Evolutionary conservation across 192 early-diverging fungal species (phyloP).

Genomic region (Podila epicladia): DNA sequence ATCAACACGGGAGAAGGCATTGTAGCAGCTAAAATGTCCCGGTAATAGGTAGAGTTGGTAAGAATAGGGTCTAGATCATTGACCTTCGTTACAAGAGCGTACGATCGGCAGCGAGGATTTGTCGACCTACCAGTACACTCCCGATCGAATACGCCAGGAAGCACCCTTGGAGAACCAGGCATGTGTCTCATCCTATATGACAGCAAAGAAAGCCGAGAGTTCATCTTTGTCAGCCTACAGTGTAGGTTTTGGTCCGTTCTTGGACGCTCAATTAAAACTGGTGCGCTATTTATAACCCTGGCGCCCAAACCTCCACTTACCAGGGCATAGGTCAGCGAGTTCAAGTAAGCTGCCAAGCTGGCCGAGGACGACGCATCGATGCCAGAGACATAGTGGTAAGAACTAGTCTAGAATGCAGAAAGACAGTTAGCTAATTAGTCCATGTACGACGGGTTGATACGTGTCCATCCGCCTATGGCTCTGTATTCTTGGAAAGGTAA

Average conservation of each 20-base stretch:
- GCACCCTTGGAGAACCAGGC: slow-evolving; percentile 72
- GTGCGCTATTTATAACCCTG: slow-evolving; percentile 1
- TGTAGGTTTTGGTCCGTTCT: background rate
- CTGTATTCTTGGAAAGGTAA: background rate
- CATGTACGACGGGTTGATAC: background rate
- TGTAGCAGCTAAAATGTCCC: slow-evolving; percentile 81
- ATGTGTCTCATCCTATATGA: slow-evolving; percentile 65
- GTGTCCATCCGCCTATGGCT: background rate
- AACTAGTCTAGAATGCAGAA: slow-evolving; percentile 73
- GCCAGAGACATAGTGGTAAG: slow-evolving; percentile 82
- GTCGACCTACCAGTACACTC: slow-evolving; percentile 65
- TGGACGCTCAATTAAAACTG: background rate
- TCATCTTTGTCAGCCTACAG: background rate
- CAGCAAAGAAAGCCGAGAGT: background rate
- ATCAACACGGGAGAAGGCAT: slow-evolving; percentile 97
- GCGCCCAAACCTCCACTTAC: slow-evolving; percentile 52
- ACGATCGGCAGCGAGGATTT: too few relatives aligned
- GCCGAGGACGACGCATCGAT: slow-evolving; percentile 94
- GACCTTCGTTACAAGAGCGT: too few relatives aligned
- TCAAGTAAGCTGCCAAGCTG: slow-evolving; percentile 96
- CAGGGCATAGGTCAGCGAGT: slow-evolving; percentile 92
- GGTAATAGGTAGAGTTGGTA: background rate
- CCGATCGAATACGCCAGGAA: slow-evolving; percentile 70
- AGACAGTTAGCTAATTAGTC: background rate
- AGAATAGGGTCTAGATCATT: background rate